Percentiles rank a stretch among this genome's conserved stretches.
phyloP scores from a whole-genome alignment of 176 grass and related monocot genomes.

The Oryza meyeriana region DNA sequence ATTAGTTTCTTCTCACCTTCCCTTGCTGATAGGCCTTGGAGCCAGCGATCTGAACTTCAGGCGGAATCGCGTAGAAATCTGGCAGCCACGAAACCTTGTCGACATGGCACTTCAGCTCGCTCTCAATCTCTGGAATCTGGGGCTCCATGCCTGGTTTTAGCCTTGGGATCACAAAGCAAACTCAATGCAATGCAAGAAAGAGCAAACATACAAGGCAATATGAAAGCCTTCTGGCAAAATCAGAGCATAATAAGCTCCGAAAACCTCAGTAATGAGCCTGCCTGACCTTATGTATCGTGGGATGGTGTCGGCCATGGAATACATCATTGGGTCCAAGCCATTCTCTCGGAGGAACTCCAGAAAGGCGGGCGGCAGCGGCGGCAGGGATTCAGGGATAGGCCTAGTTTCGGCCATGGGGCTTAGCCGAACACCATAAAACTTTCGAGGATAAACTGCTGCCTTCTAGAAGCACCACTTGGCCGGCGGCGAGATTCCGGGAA shows the following conservation, averaged over 20 bases:
- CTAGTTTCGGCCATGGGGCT: neutral
- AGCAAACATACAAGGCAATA: neutral
- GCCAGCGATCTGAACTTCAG: conserved; percentile 77
- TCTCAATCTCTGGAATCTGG: conserved; percentile 49
- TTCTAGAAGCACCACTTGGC: neutral
- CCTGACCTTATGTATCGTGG: conserved; percentile 91
- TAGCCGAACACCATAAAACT: neutral
- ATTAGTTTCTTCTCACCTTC: conserved; percentile 46
- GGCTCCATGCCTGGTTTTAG: conserved; percentile 76
- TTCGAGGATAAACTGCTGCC: neutral
- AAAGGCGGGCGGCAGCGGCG: conserved; percentile 60
- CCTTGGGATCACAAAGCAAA: conserved; percentile 39
- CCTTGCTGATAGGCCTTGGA: conserved; percentile 73
- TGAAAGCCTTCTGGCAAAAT: neutral
- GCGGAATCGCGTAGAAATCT: conserved; percentile 78
- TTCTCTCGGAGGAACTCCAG: conserved; percentile 82
- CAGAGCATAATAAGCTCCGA: neutral
- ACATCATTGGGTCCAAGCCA: conserved; percentile 69
- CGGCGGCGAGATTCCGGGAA: neutral
- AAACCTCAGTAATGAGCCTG: neutral
- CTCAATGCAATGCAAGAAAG: neutral
- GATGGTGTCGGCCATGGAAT: conserved; percentile 61
- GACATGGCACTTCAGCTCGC: conserved; percentile 71
- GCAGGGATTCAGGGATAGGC: conserved; percentile 19
- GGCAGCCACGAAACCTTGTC: conserved; percentile 68